A percentile compares a stretch with the other conserved stretches of the same genome.
Conservation (phyloP, 345 rosid genomes). For the Reutealis trisperma region DNA sequence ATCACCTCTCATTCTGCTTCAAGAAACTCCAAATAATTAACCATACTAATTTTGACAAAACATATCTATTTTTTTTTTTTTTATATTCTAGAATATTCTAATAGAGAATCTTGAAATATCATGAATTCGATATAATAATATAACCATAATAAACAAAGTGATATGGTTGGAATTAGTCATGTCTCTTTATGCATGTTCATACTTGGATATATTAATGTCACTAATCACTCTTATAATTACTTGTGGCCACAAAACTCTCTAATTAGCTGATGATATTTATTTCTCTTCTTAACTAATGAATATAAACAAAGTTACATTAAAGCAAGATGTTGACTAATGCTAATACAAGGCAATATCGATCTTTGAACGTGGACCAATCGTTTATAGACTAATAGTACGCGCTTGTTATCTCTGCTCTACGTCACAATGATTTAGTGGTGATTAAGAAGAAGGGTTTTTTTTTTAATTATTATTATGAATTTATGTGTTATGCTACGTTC, state of each 20-base stretch:
- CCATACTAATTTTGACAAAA: not conserved
- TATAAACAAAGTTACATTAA: not conserved
- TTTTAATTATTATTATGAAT: not conserved
- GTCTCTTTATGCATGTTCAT: not conserved
- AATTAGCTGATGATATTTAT: not conserved
- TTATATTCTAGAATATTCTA: not conserved
- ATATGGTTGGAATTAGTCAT: not conserved
- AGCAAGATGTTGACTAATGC: not conserved
- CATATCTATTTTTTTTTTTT: too few relatives aligned
- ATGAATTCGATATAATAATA: too few relatives aligned
- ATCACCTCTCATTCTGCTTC: too few relatives aligned
- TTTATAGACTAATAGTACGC: conserved; percentile 26
- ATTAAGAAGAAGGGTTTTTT: not conserved
- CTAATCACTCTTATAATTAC: not conserved
- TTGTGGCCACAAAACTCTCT: conserved; percentile 3
- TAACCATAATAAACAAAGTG: not conserved
- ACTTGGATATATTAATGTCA: not conserved
- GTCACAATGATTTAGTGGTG: conserved; percentile 14
- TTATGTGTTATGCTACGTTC: not conserved
- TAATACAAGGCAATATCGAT: not conserved
- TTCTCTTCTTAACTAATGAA: not conserved
- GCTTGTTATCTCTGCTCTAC: not conserved
- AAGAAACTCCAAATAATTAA: too few relatives aligned
- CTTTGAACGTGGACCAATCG: conserved; percentile 41
- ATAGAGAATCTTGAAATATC: too few relatives aligned